Base-by-base conservation (phyloP, 352 stramenopile species). In the Hyaloperonospora brassicae region DNA sequence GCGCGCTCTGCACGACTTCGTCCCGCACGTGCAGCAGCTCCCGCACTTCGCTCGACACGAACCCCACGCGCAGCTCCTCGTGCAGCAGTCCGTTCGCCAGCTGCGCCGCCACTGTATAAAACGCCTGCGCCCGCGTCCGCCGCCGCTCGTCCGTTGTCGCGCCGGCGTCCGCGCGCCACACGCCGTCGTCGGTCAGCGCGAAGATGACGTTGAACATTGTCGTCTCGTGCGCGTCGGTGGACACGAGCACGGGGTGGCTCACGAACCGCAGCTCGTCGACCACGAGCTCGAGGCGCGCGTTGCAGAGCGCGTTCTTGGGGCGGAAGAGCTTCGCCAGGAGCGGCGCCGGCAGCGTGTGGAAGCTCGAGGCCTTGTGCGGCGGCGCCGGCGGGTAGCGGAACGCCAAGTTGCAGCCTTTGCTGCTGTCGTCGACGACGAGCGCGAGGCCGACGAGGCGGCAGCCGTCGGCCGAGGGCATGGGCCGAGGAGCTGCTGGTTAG, bases 171-270 rank as follows among this genome's bases (percentile, higher is more conserved):
- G 17, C 17, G 17, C 17, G 17, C 17, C 17, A 17, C 17, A 17
- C 17, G 17, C 17, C 17, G 17, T 17, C 17, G 51, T 87, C 77
- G 42, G 85, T 73, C 31, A 95, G 57, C 22, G 73, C 84, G 41
- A 95, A 93, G 52, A 95, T 89, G 47, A 95, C 63, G 57, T 93
- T 93, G 49, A 93, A 93, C 83, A 93, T 93, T 34, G 79, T 91
- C 27, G 79, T 89, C 40, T 93, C 83, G 38, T 70, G 85, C 24
- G 69, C 52, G 17, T 17, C 17, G 17, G 17, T 17, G 17, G 76
- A 70, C 2, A 90, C 80, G n/a, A 88, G 62, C 59, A 95, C 84
- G 0, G 84, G 84, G 60, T 93, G 79, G 51, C 77, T 92, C 43
- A 95, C 73, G 64, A 95, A 95, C 48, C 79, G 81, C 53, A 95